A percentile compares a stretch with the other conserved stretches of the same genome.
phyloP scores from a whole-genome alignment of 306 rosid genomes.

The Quercus alba region DNA sequence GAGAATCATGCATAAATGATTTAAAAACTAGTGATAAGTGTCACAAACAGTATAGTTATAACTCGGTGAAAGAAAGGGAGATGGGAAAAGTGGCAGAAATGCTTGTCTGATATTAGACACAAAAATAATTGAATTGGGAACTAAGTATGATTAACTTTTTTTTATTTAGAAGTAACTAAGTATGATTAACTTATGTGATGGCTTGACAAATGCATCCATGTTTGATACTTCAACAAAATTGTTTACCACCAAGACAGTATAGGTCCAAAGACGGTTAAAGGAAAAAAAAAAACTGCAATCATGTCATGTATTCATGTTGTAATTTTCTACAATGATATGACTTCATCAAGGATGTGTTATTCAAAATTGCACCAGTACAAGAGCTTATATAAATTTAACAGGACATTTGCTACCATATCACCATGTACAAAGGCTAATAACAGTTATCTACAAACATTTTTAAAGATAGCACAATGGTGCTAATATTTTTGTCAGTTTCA shows the following conservation, averaged over 20 bases:
- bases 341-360: not conserved
- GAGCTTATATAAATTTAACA: not conserved
- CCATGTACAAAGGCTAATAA: not conserved
- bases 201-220: not conserved
- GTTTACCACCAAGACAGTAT: not conserved
- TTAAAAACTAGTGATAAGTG: not conserved
- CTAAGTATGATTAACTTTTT: not conserved
- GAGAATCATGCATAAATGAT: constrained; percentile 7
- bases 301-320: not conserved
- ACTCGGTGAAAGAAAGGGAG: not conserved
- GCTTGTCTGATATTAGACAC: not conserved
- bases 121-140: not conserved
- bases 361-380: not conserved
- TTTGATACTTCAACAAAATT: not conserved
- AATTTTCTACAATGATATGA: not conserved
- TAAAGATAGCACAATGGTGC: not conserved
- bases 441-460: not conserved
- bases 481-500: no score
- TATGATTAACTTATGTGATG: not conserved
- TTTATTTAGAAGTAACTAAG: not conserved
- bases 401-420: not conserved
- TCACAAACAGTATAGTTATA: constrained; percentile 4
- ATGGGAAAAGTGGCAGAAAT: not conserved
- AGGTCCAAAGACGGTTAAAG: not conserved
- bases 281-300: not conserved